Evolutionary conservation across 179 eudicot species (phyloP), one percentile per base, ranked within the genome.

Genomic region (Beta lomatogona): DNA sequence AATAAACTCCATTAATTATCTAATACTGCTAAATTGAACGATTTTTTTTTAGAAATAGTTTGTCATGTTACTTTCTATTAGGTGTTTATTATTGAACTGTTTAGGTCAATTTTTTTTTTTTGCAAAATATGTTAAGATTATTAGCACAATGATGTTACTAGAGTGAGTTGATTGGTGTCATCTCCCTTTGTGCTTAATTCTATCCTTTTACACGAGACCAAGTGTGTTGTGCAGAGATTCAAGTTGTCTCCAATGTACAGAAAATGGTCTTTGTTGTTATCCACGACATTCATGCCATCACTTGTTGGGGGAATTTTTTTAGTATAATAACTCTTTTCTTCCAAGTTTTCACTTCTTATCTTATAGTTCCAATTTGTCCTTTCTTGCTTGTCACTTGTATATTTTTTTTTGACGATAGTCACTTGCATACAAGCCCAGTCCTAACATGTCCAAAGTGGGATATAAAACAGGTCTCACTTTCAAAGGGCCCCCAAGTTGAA

Each of bases 231-330:
- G 78, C 31, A 73, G 50, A 76, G 75, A 81, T 75, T 76, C 76
- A 80, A 45, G 75, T 21, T 64, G 78, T 75, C 79, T 41, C 75
- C 64, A 16, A 53, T 73, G 61, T 59, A 65, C 10, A 15, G 36
- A 81, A 73, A 66, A 67, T 66, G 77, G 79, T 74, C 72, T 55
- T 83, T 66, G 77, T 73, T 72, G 74, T 82, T 19, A 72, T 82
- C 78, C 73, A 61, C 75, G 10, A 12, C 85, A 63, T 65, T 46
- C 77, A 54, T 53, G 46, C 71, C 18, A 67, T 82, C 71, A 60
- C 67, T 68, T 67, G 9, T n/a, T 61, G 2, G 22, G 11, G 59
- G 16, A 15, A 3, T 71, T 46, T 2, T 71, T 14, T 48, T 71
- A 9, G 15, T 18, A 16, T 48, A 19, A 36, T 36, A 36, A 1